phyloP scores from a whole-genome alignment of 495 filamentous ascomycete genomes.

The Aspergillus nidulans region DNA sequence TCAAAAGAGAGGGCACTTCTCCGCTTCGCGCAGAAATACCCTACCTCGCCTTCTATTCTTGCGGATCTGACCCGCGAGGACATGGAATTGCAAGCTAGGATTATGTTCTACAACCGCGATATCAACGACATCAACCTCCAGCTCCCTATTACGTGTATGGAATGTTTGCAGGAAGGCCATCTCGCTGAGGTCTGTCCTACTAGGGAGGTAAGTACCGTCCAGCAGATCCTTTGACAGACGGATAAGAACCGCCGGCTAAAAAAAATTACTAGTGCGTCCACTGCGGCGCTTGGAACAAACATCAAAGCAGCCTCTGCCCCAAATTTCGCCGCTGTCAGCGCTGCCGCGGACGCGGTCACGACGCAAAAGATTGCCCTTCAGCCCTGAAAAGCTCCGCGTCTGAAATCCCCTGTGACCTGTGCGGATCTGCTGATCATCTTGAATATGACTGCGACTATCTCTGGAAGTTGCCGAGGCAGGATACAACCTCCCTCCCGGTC shows the following conservation, averaged over 20 bases:
- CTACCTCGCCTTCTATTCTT: slow-evolving; percentile 31
- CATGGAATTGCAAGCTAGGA: slow-evolving; percentile 36
- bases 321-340: slow-evolving; percentile 38
- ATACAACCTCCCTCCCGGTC: slow-evolving; percentile 21
- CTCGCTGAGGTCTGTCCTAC: slow-evolving; percentile 39
- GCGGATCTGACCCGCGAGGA: slow-evolving; percentile 42
- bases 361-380: slow-evolving; percentile 32
- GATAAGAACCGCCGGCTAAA: slow-evolving; percentile 7
- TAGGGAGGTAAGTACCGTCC: slow-evolving; percentile 31
- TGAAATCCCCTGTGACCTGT: slow-evolving; percentile 45
- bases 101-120: slow-evolving; percentile 53
- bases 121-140: slow-evolving; percentile 59
- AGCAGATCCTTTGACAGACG: neutral
- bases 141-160: slow-evolving; percentile 54
- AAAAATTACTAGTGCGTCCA: slow-evolving; percentile 30
- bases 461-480: slow-evolving; percentile 33
- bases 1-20: slow-evolving; percentile 38
- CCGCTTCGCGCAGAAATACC: slow-evolving; percentile 33
- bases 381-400: slow-evolving; percentile 32
- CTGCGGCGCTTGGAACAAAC: slow-evolving; percentile 38
- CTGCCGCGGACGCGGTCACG: slow-evolving; percentile 46
- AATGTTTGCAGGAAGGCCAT: slow-evolving; percentile 45
- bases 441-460: slow-evolving; percentile 41
- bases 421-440: slow-evolving; percentile 35
- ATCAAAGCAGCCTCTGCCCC: slow-evolving; percentile 37